Base-by-base conservation (phyloP, 768 basidiomycete genomes). In the Russula sp. region DNA sequence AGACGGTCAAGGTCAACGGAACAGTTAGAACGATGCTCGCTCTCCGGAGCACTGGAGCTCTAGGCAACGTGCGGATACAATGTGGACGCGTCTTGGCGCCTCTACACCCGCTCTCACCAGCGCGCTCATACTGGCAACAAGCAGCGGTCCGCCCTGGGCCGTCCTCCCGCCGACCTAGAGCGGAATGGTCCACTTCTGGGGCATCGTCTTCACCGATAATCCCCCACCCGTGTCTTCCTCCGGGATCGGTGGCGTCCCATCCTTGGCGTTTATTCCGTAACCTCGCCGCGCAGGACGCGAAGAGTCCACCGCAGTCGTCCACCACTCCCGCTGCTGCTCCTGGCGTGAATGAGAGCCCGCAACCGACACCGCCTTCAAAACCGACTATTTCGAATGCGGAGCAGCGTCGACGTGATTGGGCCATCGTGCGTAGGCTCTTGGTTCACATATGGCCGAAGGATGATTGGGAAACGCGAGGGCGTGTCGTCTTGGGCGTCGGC, bases 371-470 rank as follows among this genome's bases (percentile, higher is more conserved):
- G 24, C 22, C n/a, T n/a, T 24, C 66, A 2, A 58, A 54, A 7
- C 5, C 18, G 40, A 18, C 50, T 16, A 10, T 60, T 16, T 51
- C 66, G 20, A 69, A 69, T 20, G 66, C 71, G 3, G 80, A 84
- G 59, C 85, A 95, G 73, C 79, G 92, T 52, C 78, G 77, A 69
- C 87, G 82, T 56, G 97, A 99, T 74, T 97, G 93, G 94, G 75
- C 76, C 40, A 95, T 98, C 64, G 81, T 96, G 64, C 88, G 86
- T 73, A 81, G 80, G 58, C 80, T 99, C n/a, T 82, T 91, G 67
- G 81, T 81, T 10, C 93, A 98, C 69, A 89, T 99, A 20, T 99
- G 97, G 97, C 96, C 97, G 1, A 83, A 84, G 71, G 76, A 86
- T 68, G 90, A 95, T 71, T 89, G 87, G 84, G 84, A 80, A 54